Base-by-base conservation (phyloP, 2,329 filamentous ascomycete species). In the Aspergillus fijiensis region DNA sequence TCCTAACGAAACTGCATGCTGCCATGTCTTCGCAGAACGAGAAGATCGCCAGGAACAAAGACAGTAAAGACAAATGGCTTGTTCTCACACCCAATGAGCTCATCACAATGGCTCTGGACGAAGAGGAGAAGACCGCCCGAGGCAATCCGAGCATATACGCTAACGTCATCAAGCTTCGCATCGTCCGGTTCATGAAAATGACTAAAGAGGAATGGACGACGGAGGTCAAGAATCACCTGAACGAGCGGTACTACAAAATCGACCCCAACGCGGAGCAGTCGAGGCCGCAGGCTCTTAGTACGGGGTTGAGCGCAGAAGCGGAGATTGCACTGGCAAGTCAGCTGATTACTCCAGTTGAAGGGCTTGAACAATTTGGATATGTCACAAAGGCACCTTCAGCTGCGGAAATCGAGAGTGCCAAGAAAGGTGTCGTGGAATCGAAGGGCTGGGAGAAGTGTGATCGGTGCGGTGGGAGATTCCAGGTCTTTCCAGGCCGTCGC, bases 381-480 rank as follows among this genome's bases (percentile, higher is more conserved):
- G 87, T 97, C 23, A 85, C 88, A 0, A 77, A 74, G 4, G 77
- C 87, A 1, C 93, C 93, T 0, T 84, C 85, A 0, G 79, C 84
- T 1, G 82, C 83, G 7, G 89, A 91, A 19, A 84, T 97, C 19
- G 79, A 84, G 55, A 81, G 84, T 54, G 89, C 91, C 0, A 84
- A 80, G 35, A 81, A 84, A 49, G 91, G 87, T 0, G 82, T 91
- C 0, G 80, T 85, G 51, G 81, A 86, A 7, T 85, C 89, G 12
- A 84, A 86, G 55, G 91, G 91, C 51, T 96, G 89, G 83, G 95
- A 99, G 77, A 83, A 87, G 53, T 99, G 95, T 69, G 93, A 96
- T 70, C 88, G 95, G 21, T 99, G 95, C 76, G 83, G 83, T 48
- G 87, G 87, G 35, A 87, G 94, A 23, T 99, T 99, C 70, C 91